Conservation (phyloP, 106 monocot genomes). For the Allium sativum region DNA sequence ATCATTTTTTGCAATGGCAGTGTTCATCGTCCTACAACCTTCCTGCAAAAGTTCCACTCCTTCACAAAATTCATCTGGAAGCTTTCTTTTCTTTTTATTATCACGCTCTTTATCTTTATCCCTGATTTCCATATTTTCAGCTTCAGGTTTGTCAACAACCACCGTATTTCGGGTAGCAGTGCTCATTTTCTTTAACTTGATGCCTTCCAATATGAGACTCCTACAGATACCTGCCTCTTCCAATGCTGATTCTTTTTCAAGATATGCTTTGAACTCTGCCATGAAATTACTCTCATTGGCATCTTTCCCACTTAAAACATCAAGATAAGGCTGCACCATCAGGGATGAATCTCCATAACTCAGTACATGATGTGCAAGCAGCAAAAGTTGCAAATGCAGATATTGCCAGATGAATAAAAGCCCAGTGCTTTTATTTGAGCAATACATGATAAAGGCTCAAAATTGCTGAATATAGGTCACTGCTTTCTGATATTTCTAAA, state of each 20-base stretch:
- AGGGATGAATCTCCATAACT: conserved; percentile 86
- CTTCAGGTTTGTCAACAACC: conserved; percentile 9
- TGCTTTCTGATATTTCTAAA: conserved; percentile 50
- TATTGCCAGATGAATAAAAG: conserved; percentile 61
- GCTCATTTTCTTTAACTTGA: conserved; percentile 23
- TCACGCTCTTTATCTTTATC: conserved; percentile 7
- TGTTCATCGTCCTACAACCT: conserved; percentile 53
- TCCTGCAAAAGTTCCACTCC: conserved; percentile 66
- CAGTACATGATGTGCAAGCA: conserved; percentile 60
- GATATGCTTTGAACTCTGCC: conserved; percentile 60
- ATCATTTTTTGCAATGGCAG: conserved; percentile 39
- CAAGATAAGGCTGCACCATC: conserved; percentile 84
- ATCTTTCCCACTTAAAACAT: conserved; percentile 41
- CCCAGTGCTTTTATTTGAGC: conserved; percentile 81
- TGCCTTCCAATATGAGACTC: conserved; percentile 57
- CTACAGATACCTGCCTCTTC: conserved; percentile 16
- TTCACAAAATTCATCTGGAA: conserved; percentile 50
- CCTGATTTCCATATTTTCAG: conserved; percentile 14
- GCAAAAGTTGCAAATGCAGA: conserved; percentile 76
- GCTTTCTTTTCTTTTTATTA: conserved; percentile 54
- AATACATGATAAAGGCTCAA: conserved; percentile 61
- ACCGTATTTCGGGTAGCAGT: not conserved
- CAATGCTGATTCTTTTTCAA: conserved; percentile 62
- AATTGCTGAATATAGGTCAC: conserved; percentile 28
- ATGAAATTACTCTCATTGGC: conserved; percentile 68